Evolutionary conservation across 768 basidiomycete genomes (phyloP).

Genomic region (Suillus spraguei): DNA sequence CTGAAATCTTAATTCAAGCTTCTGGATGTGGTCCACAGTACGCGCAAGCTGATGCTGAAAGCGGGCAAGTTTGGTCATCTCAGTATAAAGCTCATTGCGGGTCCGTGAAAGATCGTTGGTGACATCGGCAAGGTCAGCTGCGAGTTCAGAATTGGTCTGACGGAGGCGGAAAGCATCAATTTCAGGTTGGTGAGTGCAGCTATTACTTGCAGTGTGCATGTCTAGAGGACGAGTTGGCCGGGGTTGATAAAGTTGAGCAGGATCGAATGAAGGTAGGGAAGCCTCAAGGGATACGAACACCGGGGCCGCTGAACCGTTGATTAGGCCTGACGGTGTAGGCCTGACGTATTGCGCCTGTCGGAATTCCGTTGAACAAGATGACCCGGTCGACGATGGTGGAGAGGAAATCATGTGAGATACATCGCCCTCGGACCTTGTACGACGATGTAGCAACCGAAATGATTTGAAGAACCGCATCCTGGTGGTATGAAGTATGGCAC

Average conservation of each 20-base stretch:
- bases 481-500: background rate
- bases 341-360: background rate
- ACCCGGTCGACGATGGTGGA: background rate
- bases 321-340: background rate
- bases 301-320: conserved; percentile 16
- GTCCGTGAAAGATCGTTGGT: conserved; percentile 30
- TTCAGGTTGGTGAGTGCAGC: background rate
- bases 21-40: conserved; percentile 29
- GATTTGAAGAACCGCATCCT: conserved; percentile 50
- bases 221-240: conserved; percentile 8
- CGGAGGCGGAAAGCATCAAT: conserved; percentile 15
- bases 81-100: conserved; percentile 31
- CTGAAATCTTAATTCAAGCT: conserved; percentile 27
- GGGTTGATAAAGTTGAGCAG: conserved; percentile 24
- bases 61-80: conserved; percentile 30
- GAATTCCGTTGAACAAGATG: conserved; percentile 1
- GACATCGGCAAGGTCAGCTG: conserved; percentile 31
- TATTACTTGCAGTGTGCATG: conserved; percentile 14
- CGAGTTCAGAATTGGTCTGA: conserved; percentile 21
- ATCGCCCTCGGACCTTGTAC: conserved; percentile 47
- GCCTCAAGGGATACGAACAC: conserved; percentile 25
- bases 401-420: conserved; percentile 28
- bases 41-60: conserved; percentile 26
- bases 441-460: conserved; percentile 48
- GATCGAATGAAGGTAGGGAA: conserved; percentile 29